Conservation (phyloP, 2,329 filamentous ascomycete species). For the Aspergillus sp. region DNA sequence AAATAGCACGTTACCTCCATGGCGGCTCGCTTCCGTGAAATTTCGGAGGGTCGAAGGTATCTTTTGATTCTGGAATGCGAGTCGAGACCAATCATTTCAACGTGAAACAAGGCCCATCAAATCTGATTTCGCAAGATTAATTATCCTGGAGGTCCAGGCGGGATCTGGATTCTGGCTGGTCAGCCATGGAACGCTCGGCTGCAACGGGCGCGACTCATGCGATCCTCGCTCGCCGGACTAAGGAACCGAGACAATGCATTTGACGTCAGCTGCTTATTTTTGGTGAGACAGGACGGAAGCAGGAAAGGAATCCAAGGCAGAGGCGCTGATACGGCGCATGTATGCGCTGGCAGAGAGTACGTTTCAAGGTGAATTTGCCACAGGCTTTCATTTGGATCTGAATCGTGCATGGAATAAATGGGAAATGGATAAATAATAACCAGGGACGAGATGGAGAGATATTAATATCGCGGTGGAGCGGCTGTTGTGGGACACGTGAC, state of each 20-base stretch:
- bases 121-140: neutral
- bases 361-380: neutral
- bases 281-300: constrained; percentile 7
- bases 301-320: neutral
- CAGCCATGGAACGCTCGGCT: neutral
- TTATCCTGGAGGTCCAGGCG: neutral
- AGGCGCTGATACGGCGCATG: neutral
- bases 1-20: too few species aligned
- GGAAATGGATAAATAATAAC: neutral
- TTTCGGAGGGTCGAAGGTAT: too few species aligned
- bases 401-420: neutral
- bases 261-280: constrained; percentile 16
- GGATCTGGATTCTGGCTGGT: neutral
- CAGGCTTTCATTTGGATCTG: neutral
- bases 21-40: too few species aligned
- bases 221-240: neutral
- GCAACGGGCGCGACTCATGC: neutral
- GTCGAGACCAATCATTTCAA: neutral
- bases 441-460: neutral
- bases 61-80: neutral
- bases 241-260: neutral
- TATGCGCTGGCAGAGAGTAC: neutral
- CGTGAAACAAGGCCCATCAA: constrained; percentile 1
- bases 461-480: neutral
- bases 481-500: neutral